These are phyloP conservation scores for Debaryomyces singareniensis DNA, from an alignment of 1,139 yeast genomes.

Conservation along the genomic window DNA sequence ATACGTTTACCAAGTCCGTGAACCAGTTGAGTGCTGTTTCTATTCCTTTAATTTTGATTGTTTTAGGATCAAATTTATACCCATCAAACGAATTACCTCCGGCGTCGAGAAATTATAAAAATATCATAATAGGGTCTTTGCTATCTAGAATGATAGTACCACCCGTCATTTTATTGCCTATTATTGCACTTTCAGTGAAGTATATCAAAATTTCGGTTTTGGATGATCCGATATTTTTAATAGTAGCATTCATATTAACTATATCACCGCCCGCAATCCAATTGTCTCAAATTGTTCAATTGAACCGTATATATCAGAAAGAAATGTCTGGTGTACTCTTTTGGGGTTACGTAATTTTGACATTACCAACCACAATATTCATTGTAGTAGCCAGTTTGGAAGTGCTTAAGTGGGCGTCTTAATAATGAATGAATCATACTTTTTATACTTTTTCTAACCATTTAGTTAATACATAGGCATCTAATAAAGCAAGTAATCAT, in stretches of 20 bases:
- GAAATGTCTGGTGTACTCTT: conserved; percentile 86
- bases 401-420: conserved; percentile 48
- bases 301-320: conserved; percentile 67
- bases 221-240: conserved; percentile 78
- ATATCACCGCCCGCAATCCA: conserved; percentile 84
- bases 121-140: conserved; percentile 62
- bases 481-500: too few species aligned
- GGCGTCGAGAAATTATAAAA: conserved; percentile 49
- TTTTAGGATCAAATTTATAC: conserved; percentile 68
- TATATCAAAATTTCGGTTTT: conserved; percentile 61
- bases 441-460: too few species aligned
- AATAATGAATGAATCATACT: conserved; percentile 1
- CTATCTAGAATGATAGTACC: conserved; percentile 76
- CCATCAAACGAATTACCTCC: conserved; percentile 65
- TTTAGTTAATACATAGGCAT: too few species aligned
- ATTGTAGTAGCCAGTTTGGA: conserved; percentile 66
- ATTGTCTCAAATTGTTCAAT: conserved; percentile 73
- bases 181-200: conserved; percentile 61
- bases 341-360: conserved; percentile 76
- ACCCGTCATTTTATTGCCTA: conserved; percentile 58
- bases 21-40: conserved; percentile 82
- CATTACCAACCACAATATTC: conserved; percentile 70
- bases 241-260: conserved; percentile 69
- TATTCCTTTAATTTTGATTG: conserved; percentile 73
- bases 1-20: conserved; percentile 72